Evolutionary conservation across 306 rosid genomes (phyloP), one percentile per base, ranked within the genome.

Genomic region (Senna tora): DNA sequence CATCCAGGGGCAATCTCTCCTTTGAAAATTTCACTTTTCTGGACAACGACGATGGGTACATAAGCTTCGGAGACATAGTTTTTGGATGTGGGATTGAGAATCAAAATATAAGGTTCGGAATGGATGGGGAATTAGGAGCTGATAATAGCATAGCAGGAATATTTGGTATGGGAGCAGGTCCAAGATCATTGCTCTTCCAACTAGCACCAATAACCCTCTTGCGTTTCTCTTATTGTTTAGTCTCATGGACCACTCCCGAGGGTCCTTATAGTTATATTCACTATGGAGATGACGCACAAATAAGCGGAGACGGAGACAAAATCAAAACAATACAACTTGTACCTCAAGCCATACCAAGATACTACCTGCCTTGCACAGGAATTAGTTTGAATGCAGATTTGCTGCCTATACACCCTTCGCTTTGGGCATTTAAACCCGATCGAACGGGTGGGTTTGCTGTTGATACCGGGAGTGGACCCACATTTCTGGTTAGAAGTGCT

Each of bases 181-280:
- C 14, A 3, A 30, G 42, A 7, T 32, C 43, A 14, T 2, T 58
- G 11, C 65, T 32, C 6, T 30, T 6, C 4, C 68, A 43, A 46
- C 46, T 59, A n/a, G 6, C 7, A 0, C 1, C 13, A 5, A 2
- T 5, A 2, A 58, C 76, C 14, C 10, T 28, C 4, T 16, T 71
- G 1, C 67, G 76, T n/a, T 58, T 57, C 46, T 57, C 56, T 11
- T 57, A 58, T n/a, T 43, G 76, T 45, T 41, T 54, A 9, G 55
- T 50, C 55, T 50, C 55, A 6, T 50, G 55, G 55, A 50, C 59
- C n/a, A 4, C 4, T 21, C 1, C 9, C 0, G 32, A 53, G 14
- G 7, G 14, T 20, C 59, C 33, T 1, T 12, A 12, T 14, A 56
- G 55, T 56, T 56, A 25, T 42, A 4, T 71, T 0, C 13, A 39